Conservation (phyloP, 2,329 filamentous ascomycete genomes). For the Talaromyces marneffei region DNA sequence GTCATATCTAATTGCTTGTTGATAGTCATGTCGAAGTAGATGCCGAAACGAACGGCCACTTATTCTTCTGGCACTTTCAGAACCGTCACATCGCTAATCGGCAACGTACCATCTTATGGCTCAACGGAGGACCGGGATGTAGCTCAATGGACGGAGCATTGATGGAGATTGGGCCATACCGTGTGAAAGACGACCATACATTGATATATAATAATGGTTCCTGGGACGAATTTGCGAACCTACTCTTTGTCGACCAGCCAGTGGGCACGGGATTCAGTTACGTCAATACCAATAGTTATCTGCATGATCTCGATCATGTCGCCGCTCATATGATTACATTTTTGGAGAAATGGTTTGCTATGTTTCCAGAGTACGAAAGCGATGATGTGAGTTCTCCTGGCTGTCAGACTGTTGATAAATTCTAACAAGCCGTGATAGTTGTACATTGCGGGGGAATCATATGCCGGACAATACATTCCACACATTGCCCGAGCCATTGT, state of each 20-base stretch:
- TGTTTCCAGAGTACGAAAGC: constrained; percentile 86
- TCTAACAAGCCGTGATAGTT: constrained; percentile 51
- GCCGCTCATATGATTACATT: constrained; percentile 81
- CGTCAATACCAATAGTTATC: constrained; percentile 79
- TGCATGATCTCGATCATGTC: constrained; percentile 84
- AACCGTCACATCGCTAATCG: constrained; percentile 91
- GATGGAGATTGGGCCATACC: constrained; percentile 94
- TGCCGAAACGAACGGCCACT: constrained; percentile 76
- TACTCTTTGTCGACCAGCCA: constrained; percentile 95
- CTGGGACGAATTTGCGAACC: constrained; percentile 96
- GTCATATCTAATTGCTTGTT: background rate
- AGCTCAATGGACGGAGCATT: constrained; percentile 94
- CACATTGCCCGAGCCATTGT: constrained; percentile 92
- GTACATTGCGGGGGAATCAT: constrained; percentile 93
- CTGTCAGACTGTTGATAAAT: background rate
- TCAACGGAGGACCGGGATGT: constrained; percentile 95
- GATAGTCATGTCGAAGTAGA: constrained; percentile 84
- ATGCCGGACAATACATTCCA: constrained; percentile 92
- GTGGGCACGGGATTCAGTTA: constrained; percentile 97
- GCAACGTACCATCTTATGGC: constrained; percentile 88
- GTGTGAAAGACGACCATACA: constrained; percentile 66
- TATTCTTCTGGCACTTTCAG: constrained; percentile 98
- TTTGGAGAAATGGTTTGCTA: constrained; percentile 79
- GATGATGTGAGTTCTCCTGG: constrained; percentile 68
- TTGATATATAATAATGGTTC: constrained; percentile 84